Evolutionary conservation across 202 grass and related monocot species (phyloP).

Genomic region (Eragrostis tef): DNA sequence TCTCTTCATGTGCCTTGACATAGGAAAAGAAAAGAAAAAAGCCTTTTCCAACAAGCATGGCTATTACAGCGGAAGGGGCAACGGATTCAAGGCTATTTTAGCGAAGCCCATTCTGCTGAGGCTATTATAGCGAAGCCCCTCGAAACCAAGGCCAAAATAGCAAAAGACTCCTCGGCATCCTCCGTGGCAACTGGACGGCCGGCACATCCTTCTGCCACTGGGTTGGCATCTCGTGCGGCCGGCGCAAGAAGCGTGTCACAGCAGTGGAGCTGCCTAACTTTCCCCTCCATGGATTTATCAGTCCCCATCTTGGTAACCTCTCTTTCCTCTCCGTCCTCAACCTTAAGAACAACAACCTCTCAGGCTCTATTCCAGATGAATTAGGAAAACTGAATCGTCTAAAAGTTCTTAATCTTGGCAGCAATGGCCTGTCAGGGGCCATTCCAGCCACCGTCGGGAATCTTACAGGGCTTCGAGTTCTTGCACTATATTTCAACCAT

Average conservation of each 20-base stretch:
- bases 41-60: too few species aligned
- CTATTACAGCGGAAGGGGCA: too few species aligned
- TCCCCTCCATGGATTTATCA: neutral
- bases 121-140: too few species aligned
- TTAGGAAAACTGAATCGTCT: slow-evolving; percentile 47
- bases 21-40: too few species aligned
- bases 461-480: slow-evolving; percentile 33
- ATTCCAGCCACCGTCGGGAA: slow-evolving; percentile 52
- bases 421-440: slow-evolving; percentile 44
- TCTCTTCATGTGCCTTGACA: too few species aligned
- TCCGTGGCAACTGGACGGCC: neutral
- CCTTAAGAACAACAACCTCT: slow-evolving; percentile 46
- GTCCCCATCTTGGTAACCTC: slow-evolving; percentile 17
- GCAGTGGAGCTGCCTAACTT: neutral
- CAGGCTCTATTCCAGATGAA: slow-evolving; percentile 24
- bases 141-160: too few species aligned
- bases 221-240: slow-evolving; percentile 19
- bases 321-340: slow-evolving; percentile 39
- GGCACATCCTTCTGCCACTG: slow-evolving; percentile 5
- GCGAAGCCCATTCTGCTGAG: too few species aligned
- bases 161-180: neutral
- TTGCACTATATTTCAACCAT: slow-evolving; percentile 44
- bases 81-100: too few species aligned
- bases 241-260: neutral
- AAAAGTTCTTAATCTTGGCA: slow-evolving; percentile 43